Evolutionary conservation across 805 yeast genomes (phyloP), one percentile per base, ranked within the genome.

Genomic region (Candida odintsovae): DNA sequence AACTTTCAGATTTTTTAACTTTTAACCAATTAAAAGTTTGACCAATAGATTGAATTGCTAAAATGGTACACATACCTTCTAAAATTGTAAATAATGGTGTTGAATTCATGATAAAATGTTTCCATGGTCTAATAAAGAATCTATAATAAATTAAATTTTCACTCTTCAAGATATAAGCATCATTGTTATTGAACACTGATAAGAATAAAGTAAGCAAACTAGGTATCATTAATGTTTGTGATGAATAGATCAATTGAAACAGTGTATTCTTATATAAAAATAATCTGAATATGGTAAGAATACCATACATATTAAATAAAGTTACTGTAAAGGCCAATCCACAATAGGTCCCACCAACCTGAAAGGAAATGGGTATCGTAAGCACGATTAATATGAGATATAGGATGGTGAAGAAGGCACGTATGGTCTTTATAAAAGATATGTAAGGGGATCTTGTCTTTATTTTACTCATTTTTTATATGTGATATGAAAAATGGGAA

Each of bases 11-110:
- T 52, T 77, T 79, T 47, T 73, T 50, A 11, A 64, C 63, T 20
- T 82, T 78, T 40, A 88, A 68, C 84, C 90, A 83, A 50, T 77
- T 75, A 44, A 86, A 75, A 9, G 87, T 80, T 57, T 90, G 90
- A 9, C 98, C 97, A 38, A 87, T 76, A 13, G 96, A 87, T 68
- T 94, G 99, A 50, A 94, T 89, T n/a, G 89, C 82, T 47, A 94
- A 71, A 22, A 94, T 76, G 1, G 97, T 82, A 65, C 97, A 95
- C 56, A 94, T 83, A 2, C 99, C 99, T 67, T 94, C 99, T 44
- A 90, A 69, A 18, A 90, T 73, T 0, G 97, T 87, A 65, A 94
- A 92, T 40, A 87, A 70, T 2, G 97, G 94, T 0, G 99, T 94
- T 6, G 96, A 80, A 61, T 90, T 86, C 43, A 80, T 72, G 33